Percentiles rank a stretch among this genome's conserved stretches.
Conservation (phyloP, 768 basidiomycete genomes). For the Leccinum longicurvipes region DNA sequence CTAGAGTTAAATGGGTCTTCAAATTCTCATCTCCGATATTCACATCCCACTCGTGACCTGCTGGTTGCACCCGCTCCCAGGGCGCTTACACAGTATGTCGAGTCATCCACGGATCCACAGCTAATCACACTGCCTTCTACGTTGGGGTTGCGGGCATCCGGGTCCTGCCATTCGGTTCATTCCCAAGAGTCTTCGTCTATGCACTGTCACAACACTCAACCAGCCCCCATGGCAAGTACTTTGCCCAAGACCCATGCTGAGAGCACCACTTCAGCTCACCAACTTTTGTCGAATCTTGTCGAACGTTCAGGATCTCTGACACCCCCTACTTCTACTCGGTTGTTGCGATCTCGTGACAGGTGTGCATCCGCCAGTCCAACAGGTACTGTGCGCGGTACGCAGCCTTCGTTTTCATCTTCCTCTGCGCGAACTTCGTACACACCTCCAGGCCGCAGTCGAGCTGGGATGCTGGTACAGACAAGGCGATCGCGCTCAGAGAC, state of each 20-base stretch:
- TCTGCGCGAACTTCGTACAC: constrained; percentile 8
- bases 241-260: constrained; percentile 39
- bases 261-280: constrained; percentile 55
- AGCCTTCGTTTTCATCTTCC: constrained; percentile 12
- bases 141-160: constrained; percentile 52
- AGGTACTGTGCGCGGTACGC: constrained; percentile 24
- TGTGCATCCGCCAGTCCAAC: constrained; percentile 33
- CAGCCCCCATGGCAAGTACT: not conserved
- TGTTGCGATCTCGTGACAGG: constrained; percentile 33
- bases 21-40: constrained; percentile 44
- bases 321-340: constrained; percentile 21
- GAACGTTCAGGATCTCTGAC: constrained; percentile 31
- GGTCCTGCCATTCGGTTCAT: constrained; percentile 25
- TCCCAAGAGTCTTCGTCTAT: constrained; percentile 3
- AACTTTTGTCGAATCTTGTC: constrained; percentile 59
- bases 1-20: constrained; percentile 33
- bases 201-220: constrained; percentile 1
- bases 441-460: constrained; percentile 16
- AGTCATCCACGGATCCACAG: constrained; percentile 50
- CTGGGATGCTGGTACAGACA: constrained; percentile 5
- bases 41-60: constrained; percentile 47
- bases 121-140: constrained; percentile 65
- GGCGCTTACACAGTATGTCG: constrained; percentile 72
- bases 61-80: constrained; percentile 69
- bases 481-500: constrained; percentile 30